Percentiles rank a stretch among this genome's conserved stretches.
These are phyloP conservation scores for Russula olivacea DNA, from an alignment of 768 basidiomycete genomes.

Conservation along the genomic window DNA sequence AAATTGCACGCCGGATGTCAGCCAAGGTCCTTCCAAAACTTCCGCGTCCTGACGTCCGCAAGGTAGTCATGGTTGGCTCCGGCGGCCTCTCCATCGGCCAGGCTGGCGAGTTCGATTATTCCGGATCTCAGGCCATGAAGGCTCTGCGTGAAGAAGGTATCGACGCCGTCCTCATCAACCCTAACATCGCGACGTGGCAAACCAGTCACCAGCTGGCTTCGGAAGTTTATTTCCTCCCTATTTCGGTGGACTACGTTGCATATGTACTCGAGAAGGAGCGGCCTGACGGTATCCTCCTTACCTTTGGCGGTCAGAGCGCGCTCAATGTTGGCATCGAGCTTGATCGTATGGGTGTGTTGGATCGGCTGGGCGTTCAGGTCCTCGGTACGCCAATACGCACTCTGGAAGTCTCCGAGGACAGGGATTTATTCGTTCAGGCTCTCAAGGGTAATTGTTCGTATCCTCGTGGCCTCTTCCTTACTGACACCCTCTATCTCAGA, in stretches of 20 bases:
- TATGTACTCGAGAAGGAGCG: constrained; percentile 98
- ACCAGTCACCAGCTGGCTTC: constrained; percentile 96
- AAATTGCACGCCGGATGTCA: constrained; percentile 87
- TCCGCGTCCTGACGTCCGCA: constrained; percentile 85
- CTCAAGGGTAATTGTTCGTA: constrained; percentile 69
- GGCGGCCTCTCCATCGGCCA: constrained; percentile 97
- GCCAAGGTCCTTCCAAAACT: constrained; percentile 92
- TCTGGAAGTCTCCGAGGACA: constrained; percentile 71
- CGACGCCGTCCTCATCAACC: constrained; percentile 92
- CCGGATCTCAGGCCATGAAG: constrained; percentile 97
- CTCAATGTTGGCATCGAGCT: constrained; percentile 96
- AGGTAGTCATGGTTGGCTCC: constrained; percentile 93
- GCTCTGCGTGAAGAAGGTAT: constrained; percentile 95
- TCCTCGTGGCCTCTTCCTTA: constrained; percentile 83
- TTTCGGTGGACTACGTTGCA: constrained; percentile 96
- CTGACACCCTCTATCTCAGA: constrained; percentile 49
- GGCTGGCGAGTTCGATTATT: constrained; percentile 99
- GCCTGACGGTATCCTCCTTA: constrained; percentile 94
- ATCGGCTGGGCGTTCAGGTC: constrained; percentile 83
- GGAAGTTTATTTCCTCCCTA: constrained; percentile 95
- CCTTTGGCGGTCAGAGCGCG: constrained; percentile 97
- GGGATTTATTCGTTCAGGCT: constrained; percentile 73
- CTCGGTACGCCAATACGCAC: constrained; percentile 90
- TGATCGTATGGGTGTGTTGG: constrained; percentile 44
- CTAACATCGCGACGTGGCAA: constrained; percentile 99